phyloP scores from a whole-genome alignment of 306 rosid species.

The Rosa lucieae region DNA sequence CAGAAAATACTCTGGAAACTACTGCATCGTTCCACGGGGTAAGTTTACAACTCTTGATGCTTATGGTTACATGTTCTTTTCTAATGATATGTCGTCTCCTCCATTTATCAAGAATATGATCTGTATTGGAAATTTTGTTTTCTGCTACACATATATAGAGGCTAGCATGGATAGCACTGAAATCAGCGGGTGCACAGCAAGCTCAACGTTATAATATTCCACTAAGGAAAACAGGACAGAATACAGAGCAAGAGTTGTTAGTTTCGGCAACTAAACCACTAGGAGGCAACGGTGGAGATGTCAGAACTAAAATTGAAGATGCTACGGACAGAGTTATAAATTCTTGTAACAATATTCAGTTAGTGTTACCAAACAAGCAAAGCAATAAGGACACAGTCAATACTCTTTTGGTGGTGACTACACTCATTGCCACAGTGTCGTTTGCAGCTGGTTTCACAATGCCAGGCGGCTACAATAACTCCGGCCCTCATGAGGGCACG shows the following conservation, averaged over 20 bases:
- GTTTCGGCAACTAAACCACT: background rate
- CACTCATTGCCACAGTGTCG: background rate
- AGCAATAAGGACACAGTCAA: background rate
- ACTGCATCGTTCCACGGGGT: background rate
- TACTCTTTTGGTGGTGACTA: background rate
- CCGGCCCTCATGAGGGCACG: background rate
- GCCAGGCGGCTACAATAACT: background rate
- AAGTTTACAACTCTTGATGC: background rate
- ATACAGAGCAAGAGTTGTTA: background rate
- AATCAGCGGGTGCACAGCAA: conserved; percentile 13
- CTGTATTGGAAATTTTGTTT: no score
- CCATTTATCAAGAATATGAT: background rate
- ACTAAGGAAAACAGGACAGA: background rate
- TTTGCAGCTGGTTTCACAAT: background rate
- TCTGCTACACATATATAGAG: background rate
- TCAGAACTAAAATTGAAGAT: background rate
- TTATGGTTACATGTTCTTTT: background rate
- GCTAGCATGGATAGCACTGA: conserved; percentile 2
- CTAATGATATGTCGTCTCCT: background rate
- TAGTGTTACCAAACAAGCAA: background rate
- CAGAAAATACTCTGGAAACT: background rate
- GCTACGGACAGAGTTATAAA: background rate
- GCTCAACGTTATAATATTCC: background rate
- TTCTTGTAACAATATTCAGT: background rate
- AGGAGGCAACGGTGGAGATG: background rate